Evolutionary conservation across 2,329 filamentous ascomycete genomes (phyloP).

Genomic region (Didymosphaeria variabile): DNA sequence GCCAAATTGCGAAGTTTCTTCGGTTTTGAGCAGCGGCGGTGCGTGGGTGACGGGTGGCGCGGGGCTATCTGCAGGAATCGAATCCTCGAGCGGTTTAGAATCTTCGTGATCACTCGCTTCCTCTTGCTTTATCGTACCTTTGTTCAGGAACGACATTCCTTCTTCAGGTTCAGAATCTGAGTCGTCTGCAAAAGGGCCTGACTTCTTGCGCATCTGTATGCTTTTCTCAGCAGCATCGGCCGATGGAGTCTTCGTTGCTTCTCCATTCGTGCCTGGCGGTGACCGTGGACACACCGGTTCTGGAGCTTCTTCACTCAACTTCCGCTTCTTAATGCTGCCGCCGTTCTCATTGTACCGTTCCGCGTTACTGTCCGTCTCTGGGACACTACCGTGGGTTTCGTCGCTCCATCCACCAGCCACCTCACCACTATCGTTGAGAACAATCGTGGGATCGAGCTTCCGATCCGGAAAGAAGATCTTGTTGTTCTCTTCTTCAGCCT

Average conservation of each 20-base stretch:
- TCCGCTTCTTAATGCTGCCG: slow-evolving; percentile 55
- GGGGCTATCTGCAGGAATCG: slow-evolving; percentile 19
- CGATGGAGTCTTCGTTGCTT: slow-evolving; percentile 14
- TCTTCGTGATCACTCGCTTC: slow-evolving; percentile 21
- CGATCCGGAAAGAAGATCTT: slow-evolving; percentile 49
- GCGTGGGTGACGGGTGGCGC: slow-evolving; percentile 12
- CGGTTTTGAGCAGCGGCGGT: slow-evolving; percentile 50
- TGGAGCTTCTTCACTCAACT: slow-evolving; percentile 45
- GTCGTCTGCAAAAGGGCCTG: slow-evolving; percentile 75
- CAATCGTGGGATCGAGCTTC: slow-evolving; percentile 28
- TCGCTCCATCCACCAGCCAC: slow-evolving; percentile 45
- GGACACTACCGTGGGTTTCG: slow-evolving; percentile 28
- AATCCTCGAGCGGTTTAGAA: slow-evolving; percentile 35
- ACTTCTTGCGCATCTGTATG: slow-evolving; percentile 44
- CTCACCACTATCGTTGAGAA: slow-evolving; percentile 33
- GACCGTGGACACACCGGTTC: slow-evolving; percentile 51
- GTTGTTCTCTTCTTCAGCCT: slow-evolving; percentile 54
- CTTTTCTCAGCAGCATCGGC: slow-evolving; percentile 20
- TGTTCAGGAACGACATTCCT: slow-evolving; percentile 16
- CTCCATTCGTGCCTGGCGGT: slow-evolving; percentile 28
- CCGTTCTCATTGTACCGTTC: slow-evolving; percentile 55
- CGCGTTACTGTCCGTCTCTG: slow-evolving; percentile 30
- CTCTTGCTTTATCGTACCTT: slow-evolving; percentile 33
- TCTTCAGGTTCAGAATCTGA: slow-evolving; percentile 67
- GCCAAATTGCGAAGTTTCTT: slow-evolving; percentile 57